phyloP scores from a whole-genome alignment of 352 stramenopile genomes.

The Phytophthora cajani region DNA sequence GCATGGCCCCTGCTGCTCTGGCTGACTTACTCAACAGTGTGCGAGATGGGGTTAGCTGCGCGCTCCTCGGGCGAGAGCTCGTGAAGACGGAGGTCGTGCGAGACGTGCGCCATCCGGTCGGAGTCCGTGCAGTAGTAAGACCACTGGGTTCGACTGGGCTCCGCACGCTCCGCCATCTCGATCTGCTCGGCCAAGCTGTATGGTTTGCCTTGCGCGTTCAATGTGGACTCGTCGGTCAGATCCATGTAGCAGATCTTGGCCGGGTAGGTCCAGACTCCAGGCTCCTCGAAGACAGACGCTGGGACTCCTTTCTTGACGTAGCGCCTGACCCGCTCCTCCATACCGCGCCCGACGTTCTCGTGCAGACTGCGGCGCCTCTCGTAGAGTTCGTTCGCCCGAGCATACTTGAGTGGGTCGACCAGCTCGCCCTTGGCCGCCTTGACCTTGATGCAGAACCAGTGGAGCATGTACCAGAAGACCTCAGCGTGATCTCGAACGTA shows the following conservation, averaged over 20 bases:
- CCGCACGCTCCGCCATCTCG: too few relatives aligned
- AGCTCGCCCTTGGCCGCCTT: background rate
- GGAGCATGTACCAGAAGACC: constrained; percentile 5
- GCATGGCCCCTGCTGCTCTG: too few relatives aligned
- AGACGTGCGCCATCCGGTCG: too few relatives aligned
- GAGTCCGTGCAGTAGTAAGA: too few relatives aligned
- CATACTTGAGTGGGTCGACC: background rate
- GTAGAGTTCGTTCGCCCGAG: background rate
- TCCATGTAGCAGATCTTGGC: background rate
- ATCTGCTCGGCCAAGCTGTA: too few relatives aligned
- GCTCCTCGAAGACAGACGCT: background rate
- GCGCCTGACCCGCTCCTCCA: background rate
- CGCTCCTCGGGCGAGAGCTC: too few relatives aligned
- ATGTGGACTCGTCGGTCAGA: too few relatives aligned
- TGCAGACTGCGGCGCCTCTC: background rate
- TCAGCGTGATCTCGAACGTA: background rate
- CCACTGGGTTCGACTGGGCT: too few relatives aligned
- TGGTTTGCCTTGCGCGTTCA: too few relatives aligned
- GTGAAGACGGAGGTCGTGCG: too few relatives aligned
- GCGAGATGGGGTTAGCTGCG: too few relatives aligned
- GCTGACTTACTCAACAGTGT: too few relatives aligned
- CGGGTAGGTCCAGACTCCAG: constrained; percentile 7
- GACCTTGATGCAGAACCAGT: constrained; percentile 6
- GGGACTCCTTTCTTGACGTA: background rate
- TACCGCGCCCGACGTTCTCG: background rate